Base-by-base conservation (phyloP, 495 filamentous ascomycete genomes). In the Neurospora sp. region DNA sequence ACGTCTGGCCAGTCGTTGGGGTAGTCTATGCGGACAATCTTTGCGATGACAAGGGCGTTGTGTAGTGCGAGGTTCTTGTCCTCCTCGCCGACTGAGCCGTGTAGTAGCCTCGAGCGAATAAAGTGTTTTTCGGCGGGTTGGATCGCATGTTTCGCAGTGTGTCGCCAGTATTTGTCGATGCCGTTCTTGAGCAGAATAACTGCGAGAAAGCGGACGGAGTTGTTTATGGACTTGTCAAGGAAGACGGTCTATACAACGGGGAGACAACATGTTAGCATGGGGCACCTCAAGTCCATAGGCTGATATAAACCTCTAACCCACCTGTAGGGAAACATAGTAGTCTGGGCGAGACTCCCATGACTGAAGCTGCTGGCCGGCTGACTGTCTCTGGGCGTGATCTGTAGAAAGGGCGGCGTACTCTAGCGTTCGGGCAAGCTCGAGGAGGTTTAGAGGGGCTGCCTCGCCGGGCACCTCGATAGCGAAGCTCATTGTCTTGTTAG, bases 181-280 rank as follows among this genome's bases (percentile, higher is more conserved):
- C 93, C 96, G 80, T 98, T 97, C 80, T 98, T 98, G 71, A 99
- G 84, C 78, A 96, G 92, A 74, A 97, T 98, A 70, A 97, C 90
- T 20, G 94, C 90, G n/a, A 97, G 88, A 79, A 96, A 93, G 70
- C 96, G 91, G 54, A 93, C 86, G 76, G 94, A 90, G 16, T 86
- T 77, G 12, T 93, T 92, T 1, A 94, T 83, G 6, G 87, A 87
- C 59, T 89, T 89, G 81, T 97, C 92, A 69, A 97, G 83, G 79
- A 93, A 97, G 8, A 91, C 87, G 72, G 91, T 88, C 91, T 96
- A 62, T 14, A 69, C 18, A 35, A 73, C 35, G 27, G 62, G 70
- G 69, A 20, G 31, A 62, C 37, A 41, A 71, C 14, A 27, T 3
- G 54, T 66, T 18, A 66, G 54, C 14, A 66, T 31, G 12, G n/a